Percentiles rank a stretch among this genome's conserved stretches.
These are phyloP conservation scores for Pleurotus ostreatus DNA, from an alignment of 768 basidiomycete genomes.

Conservation along the genomic window DNA sequence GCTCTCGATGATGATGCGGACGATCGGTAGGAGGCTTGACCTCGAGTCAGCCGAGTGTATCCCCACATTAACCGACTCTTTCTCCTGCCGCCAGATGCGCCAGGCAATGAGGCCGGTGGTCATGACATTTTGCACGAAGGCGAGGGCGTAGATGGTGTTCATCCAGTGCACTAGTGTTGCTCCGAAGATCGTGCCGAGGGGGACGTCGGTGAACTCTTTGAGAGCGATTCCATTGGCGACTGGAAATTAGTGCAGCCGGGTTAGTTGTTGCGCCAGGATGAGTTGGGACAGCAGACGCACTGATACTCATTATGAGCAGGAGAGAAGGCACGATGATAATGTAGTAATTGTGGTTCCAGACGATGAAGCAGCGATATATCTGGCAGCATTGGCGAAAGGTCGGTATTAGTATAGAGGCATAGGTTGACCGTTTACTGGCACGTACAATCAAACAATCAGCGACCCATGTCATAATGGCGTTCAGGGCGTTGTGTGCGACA, in stretches of 20 bases:
- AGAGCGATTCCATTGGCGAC: slow-evolving; percentile 21
- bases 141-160: slow-evolving; percentile 31
- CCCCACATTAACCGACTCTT: background rate
- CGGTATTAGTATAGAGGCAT: background rate
- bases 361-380: slow-evolving; percentile 36
- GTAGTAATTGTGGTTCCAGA: slow-evolving; percentile 32
- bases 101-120: slow-evolving; percentile 36
- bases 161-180: slow-evolving; percentile 28
- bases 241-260: slow-evolving; percentile 12
- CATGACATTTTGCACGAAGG: slow-evolving; percentile 37
- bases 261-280: background rate
- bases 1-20: slow-evolving; percentile 14
- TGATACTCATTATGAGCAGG: slow-evolving; percentile 25
- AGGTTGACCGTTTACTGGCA: background rate
- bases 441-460: slow-evolving; percentile 16
- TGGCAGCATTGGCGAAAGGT: background rate
- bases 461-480: slow-evolving; percentile 16
- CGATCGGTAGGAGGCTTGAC: slow-evolving; percentile 12
- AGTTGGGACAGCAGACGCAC: slow-evolving; percentile 18
- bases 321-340: slow-evolving; percentile 30
- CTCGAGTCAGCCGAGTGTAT: background rate
- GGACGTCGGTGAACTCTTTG: slow-evolving; percentile 20
- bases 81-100: slow-evolving; percentile 28
- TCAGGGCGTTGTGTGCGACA: slow-evolving; percentile 13
- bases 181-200: slow-evolving; percentile 22